Conservation (phyloP, 495 filamentous ascomycete genomes). For the Astrothelium subdiscretum region DNA sequence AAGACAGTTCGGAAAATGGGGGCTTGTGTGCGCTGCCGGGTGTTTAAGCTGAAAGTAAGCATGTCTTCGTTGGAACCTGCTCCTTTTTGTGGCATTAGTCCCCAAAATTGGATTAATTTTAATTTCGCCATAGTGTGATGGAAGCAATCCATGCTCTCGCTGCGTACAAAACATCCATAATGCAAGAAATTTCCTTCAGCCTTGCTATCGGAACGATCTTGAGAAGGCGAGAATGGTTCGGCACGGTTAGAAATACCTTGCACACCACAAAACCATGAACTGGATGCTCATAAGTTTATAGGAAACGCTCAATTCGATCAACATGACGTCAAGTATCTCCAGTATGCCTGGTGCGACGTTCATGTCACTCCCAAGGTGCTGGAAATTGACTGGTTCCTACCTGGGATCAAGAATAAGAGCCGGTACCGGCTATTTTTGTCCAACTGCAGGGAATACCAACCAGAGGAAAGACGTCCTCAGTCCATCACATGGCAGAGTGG, state of each 20-base stretch:
- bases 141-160: constrained; percentile 8
- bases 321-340: neutral
- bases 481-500: constrained; percentile 12
- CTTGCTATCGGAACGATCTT: constrained; percentile 12
- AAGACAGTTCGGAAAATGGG: neutral
- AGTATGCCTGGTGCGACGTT: neutral
- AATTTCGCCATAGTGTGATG: constrained; percentile 10
- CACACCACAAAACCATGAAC: neutral
- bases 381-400: neutral
- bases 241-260: neutral
- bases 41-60: neutral
- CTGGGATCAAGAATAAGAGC: neutral
- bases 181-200: constrained; percentile 10
- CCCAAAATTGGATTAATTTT: too few species aligned
- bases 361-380: neutral
- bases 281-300: neutral
- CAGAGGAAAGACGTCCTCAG: constrained; percentile 1
- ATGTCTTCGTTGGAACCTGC: too few species aligned
- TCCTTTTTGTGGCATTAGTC: too few species aligned
- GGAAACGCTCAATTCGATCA: constrained; percentile 1
- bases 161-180: constrained; percentile 6
- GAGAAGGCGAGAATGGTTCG: constrained; percentile 1
- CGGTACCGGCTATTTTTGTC: constrained; percentile 2
- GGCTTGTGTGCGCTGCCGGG: neutral
- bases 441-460: constrained; percentile 6